These are phyloP conservation scores for Datura wrightii DNA, from an alignment of 257 asterid genomes.

Conservation along the genomic window DNA sequence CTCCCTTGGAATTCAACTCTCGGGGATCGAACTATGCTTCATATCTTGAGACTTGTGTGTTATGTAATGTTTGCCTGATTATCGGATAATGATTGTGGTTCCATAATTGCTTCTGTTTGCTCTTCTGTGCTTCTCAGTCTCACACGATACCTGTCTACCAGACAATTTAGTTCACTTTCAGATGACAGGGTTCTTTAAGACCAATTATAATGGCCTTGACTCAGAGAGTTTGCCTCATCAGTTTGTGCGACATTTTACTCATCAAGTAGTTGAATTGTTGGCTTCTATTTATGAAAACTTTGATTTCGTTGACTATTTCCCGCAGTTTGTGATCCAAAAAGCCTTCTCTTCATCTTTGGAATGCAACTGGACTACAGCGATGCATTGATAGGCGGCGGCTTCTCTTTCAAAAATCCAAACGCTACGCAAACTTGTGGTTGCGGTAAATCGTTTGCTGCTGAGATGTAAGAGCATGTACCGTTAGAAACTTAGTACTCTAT, in stretches of 20 bases:
- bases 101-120: neutral
- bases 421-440: conserved; percentile 96
- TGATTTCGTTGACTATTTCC: neutral
- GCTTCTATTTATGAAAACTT: conserved; percentile 8
- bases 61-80: neutral
- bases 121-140: neutral
- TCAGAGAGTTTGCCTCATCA: neutral
- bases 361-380: conserved; percentile 94
- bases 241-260: neutral
- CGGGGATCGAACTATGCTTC: neutral
- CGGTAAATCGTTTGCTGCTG: conserved; percentile 89
- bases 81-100: neutral
- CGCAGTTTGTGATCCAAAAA: conserved; percentile 96
- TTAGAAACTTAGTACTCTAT: conserved; percentile 20
- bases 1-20: neutral
- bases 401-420: conserved; percentile 88
- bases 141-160: neutral
- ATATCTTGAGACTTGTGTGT: neutral
- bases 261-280: neutral
- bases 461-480: conserved; percentile 53
- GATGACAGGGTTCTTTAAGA: neutral
- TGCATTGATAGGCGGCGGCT: conserved; percentile 97
- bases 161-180: conserved; percentile 25
- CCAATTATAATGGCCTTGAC: conserved; percentile 18
- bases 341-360: conserved; percentile 82